These are phyloP conservation scores for Monilinia fructigena DNA, from an alignment of 2,329 filamentous ascomycete species.

Conservation along the genomic window DNA sequence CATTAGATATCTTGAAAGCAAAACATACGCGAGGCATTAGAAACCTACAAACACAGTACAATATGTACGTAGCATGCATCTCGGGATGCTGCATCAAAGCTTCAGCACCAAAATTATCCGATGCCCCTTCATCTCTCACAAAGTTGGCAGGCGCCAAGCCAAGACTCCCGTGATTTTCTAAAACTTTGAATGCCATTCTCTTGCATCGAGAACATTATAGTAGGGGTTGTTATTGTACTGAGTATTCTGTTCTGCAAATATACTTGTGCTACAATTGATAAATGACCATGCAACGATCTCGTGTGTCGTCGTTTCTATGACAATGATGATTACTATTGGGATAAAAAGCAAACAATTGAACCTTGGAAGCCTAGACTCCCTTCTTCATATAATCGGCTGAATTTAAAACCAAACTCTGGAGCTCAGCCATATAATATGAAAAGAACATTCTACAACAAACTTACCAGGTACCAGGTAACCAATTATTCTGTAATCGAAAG, in stretches of 20 bases:
- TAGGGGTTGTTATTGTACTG: constrained; percentile 8
- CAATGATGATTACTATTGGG: constrained; percentile 6
- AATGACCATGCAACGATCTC: constrained; percentile 11
- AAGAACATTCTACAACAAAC: neutral
- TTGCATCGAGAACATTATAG: constrained; percentile 5
- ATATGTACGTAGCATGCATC: constrained; percentile 11
- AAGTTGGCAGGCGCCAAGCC: constrained; percentile 17
- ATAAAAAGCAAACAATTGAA: constrained; percentile 9
- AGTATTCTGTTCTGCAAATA: neutral
- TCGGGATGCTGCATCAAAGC: constrained; percentile 14
- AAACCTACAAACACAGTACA: neutral
- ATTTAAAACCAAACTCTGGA: constrained; percentile 10
- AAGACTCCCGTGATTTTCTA: constrained; percentile 4
- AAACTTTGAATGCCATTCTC: neutral
- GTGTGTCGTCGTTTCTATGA: constrained; percentile 9
- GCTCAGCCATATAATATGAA: constrained; percentile 1
- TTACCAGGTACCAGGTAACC: constrained; percentile 17
- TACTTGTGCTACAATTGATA: neutral
- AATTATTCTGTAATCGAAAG: constrained; percentile 5
- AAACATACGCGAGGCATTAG: neutral
- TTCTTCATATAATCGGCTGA: constrained; percentile 11
- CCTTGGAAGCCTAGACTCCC: constrained; percentile 6
- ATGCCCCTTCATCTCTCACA: constrained; percentile 18
- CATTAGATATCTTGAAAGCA: neutral
- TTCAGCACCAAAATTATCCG: constrained; percentile 17